phyloP scores from a whole-genome alignment of 78 protist genomes.

The Speleostelium caveatum region DNA sequence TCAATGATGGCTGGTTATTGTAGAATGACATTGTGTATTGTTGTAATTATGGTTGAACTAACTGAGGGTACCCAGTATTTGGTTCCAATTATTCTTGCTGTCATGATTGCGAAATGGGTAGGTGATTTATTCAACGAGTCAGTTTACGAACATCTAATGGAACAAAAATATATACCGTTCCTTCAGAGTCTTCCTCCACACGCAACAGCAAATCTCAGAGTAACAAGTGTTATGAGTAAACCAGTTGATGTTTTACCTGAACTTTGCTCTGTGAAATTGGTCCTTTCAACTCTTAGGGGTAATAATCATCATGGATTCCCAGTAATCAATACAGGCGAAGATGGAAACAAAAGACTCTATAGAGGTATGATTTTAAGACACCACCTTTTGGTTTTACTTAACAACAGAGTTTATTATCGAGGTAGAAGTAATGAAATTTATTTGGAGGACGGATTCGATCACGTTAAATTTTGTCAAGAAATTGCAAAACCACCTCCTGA shows the following conservation, averaged over 20 bases:
- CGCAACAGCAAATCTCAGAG: conserved; percentile 26
- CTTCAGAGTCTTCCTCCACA: conserved; percentile 73
- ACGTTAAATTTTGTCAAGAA: conserved; percentile 21
- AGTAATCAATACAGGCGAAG: conserved; percentile 3
- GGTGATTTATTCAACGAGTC: conserved; percentile 83
- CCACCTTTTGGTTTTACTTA: conserved; percentile 23
- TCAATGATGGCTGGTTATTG: conserved; percentile 93
- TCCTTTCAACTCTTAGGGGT: background rate
- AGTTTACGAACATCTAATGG: conserved; percentile 86
- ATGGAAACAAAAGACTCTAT: conserved; percentile 3
- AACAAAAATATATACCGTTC: conserved; percentile 75
- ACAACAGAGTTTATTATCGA: conserved; percentile 27
- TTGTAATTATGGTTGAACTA: conserved; percentile 90
- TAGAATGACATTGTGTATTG: conserved; percentile 90
- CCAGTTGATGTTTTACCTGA: conserved; percentile 64
- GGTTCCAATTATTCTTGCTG: conserved; percentile 88
- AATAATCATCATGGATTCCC: conserved; percentile 67
- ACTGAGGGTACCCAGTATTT: conserved; percentile 81
- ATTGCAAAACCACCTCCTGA: conserved; percentile 41
- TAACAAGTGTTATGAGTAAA: conserved; percentile 62
- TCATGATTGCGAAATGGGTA: conserved; percentile 89
- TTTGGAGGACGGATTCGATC: conserved; percentile 38
- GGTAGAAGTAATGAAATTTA: conserved; percentile 31
- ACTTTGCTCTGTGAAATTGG: conserved; percentile 26
- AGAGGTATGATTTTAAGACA: conserved; percentile 51